phyloP scores from a whole-genome alignment of 768 basidiomycete species.

The Leccinum imitatum region DNA sequence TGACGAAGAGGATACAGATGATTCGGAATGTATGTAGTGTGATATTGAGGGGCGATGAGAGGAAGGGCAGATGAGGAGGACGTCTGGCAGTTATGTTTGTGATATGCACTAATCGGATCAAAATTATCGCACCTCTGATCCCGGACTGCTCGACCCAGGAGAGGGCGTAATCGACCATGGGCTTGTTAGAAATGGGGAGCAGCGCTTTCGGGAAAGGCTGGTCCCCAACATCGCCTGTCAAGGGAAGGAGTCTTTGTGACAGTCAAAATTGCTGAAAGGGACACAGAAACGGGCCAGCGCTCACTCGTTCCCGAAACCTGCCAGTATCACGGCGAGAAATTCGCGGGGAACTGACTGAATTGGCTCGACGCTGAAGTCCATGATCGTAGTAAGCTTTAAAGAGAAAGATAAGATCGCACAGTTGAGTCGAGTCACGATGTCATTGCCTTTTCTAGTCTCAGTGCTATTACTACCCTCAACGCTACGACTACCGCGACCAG shows the following conservation, averaged over 20 bases:
- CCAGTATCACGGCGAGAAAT: slow-evolving; percentile 85
- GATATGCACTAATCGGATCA: slow-evolving; percentile 7
- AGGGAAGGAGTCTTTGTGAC: slow-evolving; percentile 60
- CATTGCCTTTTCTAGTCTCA: slow-evolving; percentile 24
- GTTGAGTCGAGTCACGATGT: neutral
- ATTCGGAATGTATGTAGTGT: slow-evolving; percentile 81
- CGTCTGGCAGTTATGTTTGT: slow-evolving; percentile 49
- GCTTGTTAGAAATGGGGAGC: slow-evolving; percentile 83
- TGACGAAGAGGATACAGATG: slow-evolving; percentile 57
- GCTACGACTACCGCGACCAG: neutral
- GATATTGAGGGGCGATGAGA: slow-evolving; percentile 74
- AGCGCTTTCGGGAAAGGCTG: slow-evolving; percentile 85
- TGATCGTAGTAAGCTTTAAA: slow-evolving; percentile 21
- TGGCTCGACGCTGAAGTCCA: slow-evolving; percentile 65
- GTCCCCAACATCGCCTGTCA: slow-evolving; percentile 78
- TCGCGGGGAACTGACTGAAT: slow-evolving; percentile 60
- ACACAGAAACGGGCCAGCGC: slow-evolving; percentile 20
- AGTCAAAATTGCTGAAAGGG: neutral
- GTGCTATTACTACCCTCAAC: neutral
- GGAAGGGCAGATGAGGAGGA: slow-evolving; percentile 82
- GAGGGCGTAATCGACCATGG: slow-evolving; percentile 81
- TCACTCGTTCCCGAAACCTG: slow-evolving; percentile 92
- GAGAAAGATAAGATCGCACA: neutral
- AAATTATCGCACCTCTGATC: slow-evolving; percentile 59
- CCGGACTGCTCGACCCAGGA: slow-evolving; percentile 88